Percentiles rank a stretch among this genome's conserved stretches.
Evolutionary conservation across 306 rosid genomes (phyloP).

Genomic region (Acacia crassicarpa): DNA sequence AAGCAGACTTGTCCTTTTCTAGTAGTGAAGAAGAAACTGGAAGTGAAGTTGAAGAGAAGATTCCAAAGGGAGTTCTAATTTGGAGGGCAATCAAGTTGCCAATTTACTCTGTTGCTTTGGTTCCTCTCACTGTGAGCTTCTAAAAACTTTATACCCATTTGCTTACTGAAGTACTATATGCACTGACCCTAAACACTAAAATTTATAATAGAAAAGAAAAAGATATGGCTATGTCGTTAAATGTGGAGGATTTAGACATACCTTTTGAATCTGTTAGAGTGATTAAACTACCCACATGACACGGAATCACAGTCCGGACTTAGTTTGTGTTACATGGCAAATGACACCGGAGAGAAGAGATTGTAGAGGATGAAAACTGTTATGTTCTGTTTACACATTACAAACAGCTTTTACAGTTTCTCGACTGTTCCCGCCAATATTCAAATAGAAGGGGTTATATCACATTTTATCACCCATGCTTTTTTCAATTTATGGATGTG

Average conservation of each 20-base stretch:
- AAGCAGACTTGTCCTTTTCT: conserved; percentile 27
- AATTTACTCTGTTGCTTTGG: conserved; percentile 81
- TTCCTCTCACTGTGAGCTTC: conserved; percentile 82
- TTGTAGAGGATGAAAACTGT: no score
- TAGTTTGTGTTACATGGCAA: no score
- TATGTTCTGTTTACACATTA: no score
- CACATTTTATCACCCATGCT: no score
- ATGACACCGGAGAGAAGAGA: no score
- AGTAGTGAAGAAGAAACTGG: conserved; percentile 26
- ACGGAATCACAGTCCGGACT: no score
- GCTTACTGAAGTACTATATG: neutral
- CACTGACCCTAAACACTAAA: neutral
- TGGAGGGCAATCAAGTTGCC: conserved; percentile 94
- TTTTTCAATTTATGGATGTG: neutral
- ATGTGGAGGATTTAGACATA: neutral
- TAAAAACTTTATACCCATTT: neutral
- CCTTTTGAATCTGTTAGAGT: no score
- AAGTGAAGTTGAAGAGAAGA: conserved; percentile 33
- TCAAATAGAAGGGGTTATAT: no score
- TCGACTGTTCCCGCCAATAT: no score
- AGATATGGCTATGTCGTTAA: neutral
- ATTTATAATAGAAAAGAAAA: neutral
- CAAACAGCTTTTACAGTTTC: no score
- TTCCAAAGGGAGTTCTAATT: conserved; percentile 57
- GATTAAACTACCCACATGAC: no score